phyloP scores from a whole-genome alignment of 139 green algal genomes.

The Spirogloea muscicola region DNA sequence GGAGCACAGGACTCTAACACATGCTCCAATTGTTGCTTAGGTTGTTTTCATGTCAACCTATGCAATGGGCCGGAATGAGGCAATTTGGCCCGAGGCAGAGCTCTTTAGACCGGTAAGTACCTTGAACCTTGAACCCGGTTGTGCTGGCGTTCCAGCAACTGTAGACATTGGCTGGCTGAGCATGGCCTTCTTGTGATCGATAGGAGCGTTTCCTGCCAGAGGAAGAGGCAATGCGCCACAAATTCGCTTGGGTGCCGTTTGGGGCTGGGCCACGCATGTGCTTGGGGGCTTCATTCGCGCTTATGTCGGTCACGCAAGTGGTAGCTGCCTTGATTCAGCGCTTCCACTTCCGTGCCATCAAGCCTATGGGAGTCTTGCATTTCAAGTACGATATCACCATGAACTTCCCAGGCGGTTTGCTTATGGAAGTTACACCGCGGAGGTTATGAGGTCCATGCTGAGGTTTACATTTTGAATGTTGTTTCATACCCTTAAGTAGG shows the following conservation, averaged over 20 bases:
- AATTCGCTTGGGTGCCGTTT: slow-evolving; percentile 44
- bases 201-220: slow-evolving; percentile 25
- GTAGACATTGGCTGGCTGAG: background rate
- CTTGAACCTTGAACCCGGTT: no score
- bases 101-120: slow-evolving; percentile 56
- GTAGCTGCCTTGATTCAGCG: slow-evolving; percentile 30
- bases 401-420: slow-evolving; percentile 40
- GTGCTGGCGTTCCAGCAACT: no score
- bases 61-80: slow-evolving; percentile 56
- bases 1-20: no score
- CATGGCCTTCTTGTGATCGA: background rate
- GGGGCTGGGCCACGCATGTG: slow-evolving; percentile 48
- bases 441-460: no score
- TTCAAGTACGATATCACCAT: slow-evolving; percentile 51
- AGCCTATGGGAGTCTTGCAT: background rate
- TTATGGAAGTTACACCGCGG: slow-evolving; percentile 10
- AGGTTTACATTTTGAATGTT: no score
- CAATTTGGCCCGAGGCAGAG: slow-evolving; percentile 57
- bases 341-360: slow-evolving; percentile 6
- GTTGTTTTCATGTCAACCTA: slow-evolving; percentile 69
- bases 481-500: no score
- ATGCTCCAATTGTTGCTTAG: no score
- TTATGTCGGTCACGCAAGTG: slow-evolving; percentile 36
- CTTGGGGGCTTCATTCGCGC: slow-evolving; percentile 45
- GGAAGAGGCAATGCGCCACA: slow-evolving; percentile 24